phyloP scores from a whole-genome alignment of 176 grass and related monocot genomes.

The Puccinellia tenuiflora region DNA sequence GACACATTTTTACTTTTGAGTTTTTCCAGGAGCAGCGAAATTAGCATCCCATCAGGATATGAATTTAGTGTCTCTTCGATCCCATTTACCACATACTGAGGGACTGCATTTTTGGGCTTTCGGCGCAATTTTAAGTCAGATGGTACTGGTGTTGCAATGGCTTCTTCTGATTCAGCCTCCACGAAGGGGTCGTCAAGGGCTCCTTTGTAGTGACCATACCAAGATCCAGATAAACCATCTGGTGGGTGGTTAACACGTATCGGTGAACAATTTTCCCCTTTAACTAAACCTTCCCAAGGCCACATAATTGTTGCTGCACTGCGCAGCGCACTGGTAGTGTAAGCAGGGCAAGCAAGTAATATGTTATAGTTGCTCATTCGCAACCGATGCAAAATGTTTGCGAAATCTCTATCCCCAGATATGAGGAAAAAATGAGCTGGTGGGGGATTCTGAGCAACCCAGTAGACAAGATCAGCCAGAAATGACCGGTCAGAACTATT shows the following conservation, averaged over 20 bases:
- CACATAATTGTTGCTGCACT: slow-evolving; percentile 85
- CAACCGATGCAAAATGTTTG: slow-evolving; percentile 79
- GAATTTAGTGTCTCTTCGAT: slow-evolving; percentile 31
- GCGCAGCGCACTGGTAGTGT: slow-evolving; percentile 27
- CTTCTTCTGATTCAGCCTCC: slow-evolving; percentile 41
- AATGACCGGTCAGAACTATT: slow-evolving; percentile 87
- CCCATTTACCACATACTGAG: slow-evolving; percentile 35
- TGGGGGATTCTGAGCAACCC: slow-evolving; percentile 82
- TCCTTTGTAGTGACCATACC: slow-evolving; percentile 84
- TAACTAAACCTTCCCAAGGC: slow-evolving; percentile 77
- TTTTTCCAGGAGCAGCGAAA: slow-evolving; percentile 20
- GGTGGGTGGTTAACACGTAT: slow-evolving; percentile 80
- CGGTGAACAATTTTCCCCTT: slow-evolving; percentile 47
- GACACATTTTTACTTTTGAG: slow-evolving; percentile 42
- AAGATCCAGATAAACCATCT: slow-evolving; percentile 78
- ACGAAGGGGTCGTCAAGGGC: slow-evolving; percentile 57
- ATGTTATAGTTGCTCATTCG: slow-evolving; percentile 97
- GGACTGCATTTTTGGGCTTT: slow-evolving; percentile 50
- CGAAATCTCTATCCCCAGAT: slow-evolving; percentile 76
- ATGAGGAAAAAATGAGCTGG: slow-evolving; percentile 91
- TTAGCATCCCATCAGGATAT: slow-evolving; percentile 46
- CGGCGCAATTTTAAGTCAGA: slow-evolving; percentile 13
- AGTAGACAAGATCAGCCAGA: slow-evolving; percentile 77
- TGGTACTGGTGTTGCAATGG: slow-evolving; percentile 24
- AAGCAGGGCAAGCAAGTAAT: slow-evolving; percentile 58